Evolutionary conservation across 2,329 filamentous ascomycete species (phyloP).

Genomic region (Teratosphaeria epicoccoides): DNA sequence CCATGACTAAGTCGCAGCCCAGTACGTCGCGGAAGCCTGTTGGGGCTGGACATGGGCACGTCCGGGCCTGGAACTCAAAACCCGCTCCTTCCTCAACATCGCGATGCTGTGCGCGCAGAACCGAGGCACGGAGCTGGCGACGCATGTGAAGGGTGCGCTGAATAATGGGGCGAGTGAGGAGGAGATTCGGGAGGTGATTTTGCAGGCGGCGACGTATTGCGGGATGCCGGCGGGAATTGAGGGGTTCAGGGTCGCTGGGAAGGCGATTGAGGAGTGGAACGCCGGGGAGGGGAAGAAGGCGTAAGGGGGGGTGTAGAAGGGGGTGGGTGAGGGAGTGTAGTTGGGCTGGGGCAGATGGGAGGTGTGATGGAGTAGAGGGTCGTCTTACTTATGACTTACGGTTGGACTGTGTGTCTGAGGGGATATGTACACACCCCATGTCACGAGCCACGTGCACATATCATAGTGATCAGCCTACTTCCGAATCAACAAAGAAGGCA

Average conservation of each 20-base stretch:
- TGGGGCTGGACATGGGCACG: conserved; percentile 57
- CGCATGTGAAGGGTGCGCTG: conserved; percentile 52
- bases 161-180: conserved; percentile 52
- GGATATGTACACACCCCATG: not conserved
- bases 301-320: conserved; percentile 22
- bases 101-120: conserved; percentile 56
- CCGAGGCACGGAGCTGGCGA: conserved; percentile 46
- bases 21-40: conserved; percentile 49
- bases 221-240: conserved; percentile 46
- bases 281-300: conserved; percentile 24
- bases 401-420: too few relatives aligned
- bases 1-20: not conserved
- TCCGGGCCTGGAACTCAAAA: conserved; percentile 50
- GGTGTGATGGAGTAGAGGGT: not conserved
- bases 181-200: conserved; percentile 51
- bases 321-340: conserved; percentile 6
- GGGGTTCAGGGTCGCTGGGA: conserved; percentile 43
- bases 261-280: conserved; percentile 41
- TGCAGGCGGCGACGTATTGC: conserved; percentile 43
- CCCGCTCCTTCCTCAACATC: conserved; percentile 52
- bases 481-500: not conserved
- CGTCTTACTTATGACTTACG: not conserved
- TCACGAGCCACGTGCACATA: too few relatives aligned
- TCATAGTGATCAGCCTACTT: not conserved
- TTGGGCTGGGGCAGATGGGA: conserved; percentile 2